Evolutionary conservation across 2,329 filamentous ascomycete genomes (phyloP).

Genomic region (Curvularia hawaiiensis): DNA sequence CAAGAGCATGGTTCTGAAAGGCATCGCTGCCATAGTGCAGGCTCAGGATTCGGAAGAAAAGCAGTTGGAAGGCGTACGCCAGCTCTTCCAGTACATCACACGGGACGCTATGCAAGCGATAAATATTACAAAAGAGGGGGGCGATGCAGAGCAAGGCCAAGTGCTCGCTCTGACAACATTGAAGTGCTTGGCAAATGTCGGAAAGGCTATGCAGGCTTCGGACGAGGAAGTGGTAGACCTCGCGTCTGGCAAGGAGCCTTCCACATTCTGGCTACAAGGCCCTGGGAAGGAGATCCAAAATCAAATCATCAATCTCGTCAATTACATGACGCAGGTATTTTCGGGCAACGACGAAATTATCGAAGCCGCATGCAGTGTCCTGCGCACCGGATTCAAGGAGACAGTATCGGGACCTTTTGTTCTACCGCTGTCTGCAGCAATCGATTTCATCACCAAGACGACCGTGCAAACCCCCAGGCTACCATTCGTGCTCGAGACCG

Average conservation of each 20-base stretch:
- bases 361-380: constrained; percentile 72
- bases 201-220: constrained; percentile 72
- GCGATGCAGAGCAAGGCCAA: constrained; percentile 50
- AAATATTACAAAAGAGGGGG: constrained; percentile 38
- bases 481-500: constrained; percentile 71
- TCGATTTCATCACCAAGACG: constrained; percentile 67
- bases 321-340: constrained; percentile 59
- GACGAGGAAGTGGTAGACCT: constrained; percentile 71
- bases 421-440: constrained; percentile 69
- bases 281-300: constrained; percentile 58
- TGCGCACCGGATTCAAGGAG: constrained; percentile 78
- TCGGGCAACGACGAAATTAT: constrained; percentile 68
- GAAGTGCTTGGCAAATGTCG: constrained; percentile 71
- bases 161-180: constrained; percentile 60
- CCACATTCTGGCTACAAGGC: constrained; percentile 56
- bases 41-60: constrained; percentile 65
- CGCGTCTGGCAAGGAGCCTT: constrained; percentile 54
- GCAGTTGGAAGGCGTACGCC: constrained; percentile 60
- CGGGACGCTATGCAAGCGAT: constrained; percentile 59
- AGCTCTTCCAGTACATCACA: constrained; percentile 66
- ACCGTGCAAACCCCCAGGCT: constrained; percentile 67
- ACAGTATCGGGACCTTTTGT: constrained; percentile 77
- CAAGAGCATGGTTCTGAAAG: constrained; percentile 75
- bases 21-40: constrained; percentile 77
- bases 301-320: constrained; percentile 58